These are phyloP conservation scores for Cystoisospora suis DNA, from an alignment of 169 alveolate genomes.

Conservation along the genomic window DNA sequence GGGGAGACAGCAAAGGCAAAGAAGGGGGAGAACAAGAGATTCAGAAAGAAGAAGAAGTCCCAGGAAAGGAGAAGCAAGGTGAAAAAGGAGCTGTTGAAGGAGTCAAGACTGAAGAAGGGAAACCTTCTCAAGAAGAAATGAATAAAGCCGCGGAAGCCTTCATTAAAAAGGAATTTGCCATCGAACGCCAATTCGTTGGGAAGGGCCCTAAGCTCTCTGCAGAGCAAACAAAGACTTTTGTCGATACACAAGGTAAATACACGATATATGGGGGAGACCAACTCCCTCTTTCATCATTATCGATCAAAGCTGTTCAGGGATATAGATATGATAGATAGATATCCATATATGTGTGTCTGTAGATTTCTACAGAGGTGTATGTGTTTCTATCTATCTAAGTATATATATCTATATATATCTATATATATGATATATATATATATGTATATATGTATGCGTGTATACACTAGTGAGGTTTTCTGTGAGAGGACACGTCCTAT, in stretches of 20 bases:
- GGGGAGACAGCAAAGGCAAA: too few relatives aligned
- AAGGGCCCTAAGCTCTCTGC: slow-evolving; percentile 24
- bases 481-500: too few relatives aligned
- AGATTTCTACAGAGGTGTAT: not conserved
- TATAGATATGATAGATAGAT: too few relatives aligned
- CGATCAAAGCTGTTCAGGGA: too few relatives aligned
- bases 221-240: slow-evolving; percentile 49
- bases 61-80: not conserved
- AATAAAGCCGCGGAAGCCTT: not conserved
- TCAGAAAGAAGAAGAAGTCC: not conserved
- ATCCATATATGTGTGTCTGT: not conserved
- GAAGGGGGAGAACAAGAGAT: not conserved
- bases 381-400: not conserved
- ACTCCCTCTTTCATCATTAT: too few relatives aligned
- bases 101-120: too few relatives aligned
- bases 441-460: too few relatives aligned
- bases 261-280: too few relatives aligned
- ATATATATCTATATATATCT: not conserved
- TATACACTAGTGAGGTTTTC: too few relatives aligned
- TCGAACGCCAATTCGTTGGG: slow-evolving; percentile 19
- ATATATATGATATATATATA: not conserved
- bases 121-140: not conserved
- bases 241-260: slow-evolving; percentile 43
- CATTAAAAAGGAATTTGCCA: not conserved
- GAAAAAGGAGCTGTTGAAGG: not conserved